Evolutionary conservation across 2,329 filamentous ascomycete genomes (phyloP), one percentile per base, ranked within the genome.

Genomic region (Triangularia setosa): DNA sequence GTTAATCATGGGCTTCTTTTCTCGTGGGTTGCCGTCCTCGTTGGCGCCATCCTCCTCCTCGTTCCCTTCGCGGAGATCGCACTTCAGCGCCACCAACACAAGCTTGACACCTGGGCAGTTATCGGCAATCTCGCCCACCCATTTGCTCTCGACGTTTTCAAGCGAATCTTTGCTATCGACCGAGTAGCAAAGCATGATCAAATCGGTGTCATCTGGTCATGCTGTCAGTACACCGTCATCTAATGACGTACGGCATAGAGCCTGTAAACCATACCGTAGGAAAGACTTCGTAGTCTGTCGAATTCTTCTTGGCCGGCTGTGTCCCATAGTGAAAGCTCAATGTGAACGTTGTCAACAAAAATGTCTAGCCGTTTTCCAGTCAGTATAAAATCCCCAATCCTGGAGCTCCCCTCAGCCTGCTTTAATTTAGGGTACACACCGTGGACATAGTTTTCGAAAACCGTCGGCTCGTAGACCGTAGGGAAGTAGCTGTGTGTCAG

Each of bases 301-400:
- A 98, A 99, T 85, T 99, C 95, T 82, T 99, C 95, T 80, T 99
- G 95, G 25, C 95, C 95, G 44, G 95, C 95, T 0, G 95, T 99
- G 78, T 99, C 95, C 95, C 95, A 99, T 65, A 99, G 85, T 65
- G 94, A 97, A 63, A 99, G 84, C 78, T 99, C 95, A 77, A 99
- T 96, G 79, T 98, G 94, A 60, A 93, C 91, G 75, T 90, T 93
- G 76, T 99, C 95, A 76, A 99, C 95, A 78, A 97, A 99, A 77
- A 99, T 97, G 77, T 99, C 94, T 95, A 72, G 8, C 44, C 16
- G 14, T 14, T 21, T 7, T 27, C 40, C 60, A 53, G 65, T 69
- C 58, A 65, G 66, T 52, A 21, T 21, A 24, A 52, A n/a, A 33
- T 25, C 16, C 30, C 28, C 16, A 24, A 60, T 21, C 7, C 4